Evolutionary conservation across 2,329 filamentous ascomycete species (phyloP).

Genomic region (Neonectria sp.): DNA sequence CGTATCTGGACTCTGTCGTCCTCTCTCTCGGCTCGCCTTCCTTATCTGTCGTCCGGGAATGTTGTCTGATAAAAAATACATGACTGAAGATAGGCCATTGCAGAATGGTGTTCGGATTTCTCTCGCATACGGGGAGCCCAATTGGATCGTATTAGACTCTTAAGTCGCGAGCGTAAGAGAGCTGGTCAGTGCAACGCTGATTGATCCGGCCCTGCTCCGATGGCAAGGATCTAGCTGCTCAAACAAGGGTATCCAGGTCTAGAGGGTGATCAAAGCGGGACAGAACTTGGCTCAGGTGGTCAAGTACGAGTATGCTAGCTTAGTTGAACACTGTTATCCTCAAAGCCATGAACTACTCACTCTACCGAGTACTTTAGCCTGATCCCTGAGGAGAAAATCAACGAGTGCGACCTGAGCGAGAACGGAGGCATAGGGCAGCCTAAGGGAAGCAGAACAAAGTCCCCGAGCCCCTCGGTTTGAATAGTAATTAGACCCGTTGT

Average conservation of each 20-base stretch:
- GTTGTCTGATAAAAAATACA: no score
- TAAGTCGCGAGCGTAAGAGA: no score
- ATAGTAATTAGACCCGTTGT: background rate
- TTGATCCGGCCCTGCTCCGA: background rate
- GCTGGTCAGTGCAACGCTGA: background rate
- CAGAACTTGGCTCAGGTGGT: background rate
- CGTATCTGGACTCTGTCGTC: background rate
- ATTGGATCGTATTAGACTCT: background rate
- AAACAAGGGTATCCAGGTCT: background rate
- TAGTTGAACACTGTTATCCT: accelerated
- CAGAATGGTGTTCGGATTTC: no score
- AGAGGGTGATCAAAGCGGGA: background rate
- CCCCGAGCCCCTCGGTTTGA: background rate
- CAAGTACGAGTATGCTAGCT: background rate
- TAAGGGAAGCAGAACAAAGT: background rate
- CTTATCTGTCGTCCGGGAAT: background rate
- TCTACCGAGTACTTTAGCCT: background rate
- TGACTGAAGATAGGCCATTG: no score
- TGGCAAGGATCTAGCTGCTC: background rate
- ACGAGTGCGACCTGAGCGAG: background rate
- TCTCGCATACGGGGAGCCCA: no score
- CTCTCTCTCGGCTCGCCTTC: background rate
- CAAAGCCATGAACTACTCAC: background rate
- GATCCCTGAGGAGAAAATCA: background rate
- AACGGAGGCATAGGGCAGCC: background rate